These are phyloP conservation scores for Margaritispora aquatica DNA, from an alignment of 495 filamentous ascomycete genomes.

Conservation along the genomic window DNA sequence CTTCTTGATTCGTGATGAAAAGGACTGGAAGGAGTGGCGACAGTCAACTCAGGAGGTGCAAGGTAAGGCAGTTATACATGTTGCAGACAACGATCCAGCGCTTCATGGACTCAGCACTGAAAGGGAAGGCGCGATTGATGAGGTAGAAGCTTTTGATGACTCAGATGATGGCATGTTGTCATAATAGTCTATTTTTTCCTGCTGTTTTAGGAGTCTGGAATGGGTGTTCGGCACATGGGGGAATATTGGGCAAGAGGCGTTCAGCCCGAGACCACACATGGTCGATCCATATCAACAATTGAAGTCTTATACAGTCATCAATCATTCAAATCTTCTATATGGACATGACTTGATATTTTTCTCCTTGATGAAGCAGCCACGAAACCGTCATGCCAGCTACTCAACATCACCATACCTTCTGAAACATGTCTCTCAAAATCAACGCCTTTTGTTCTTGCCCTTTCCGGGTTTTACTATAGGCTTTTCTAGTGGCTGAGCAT, in stretches of 20 bases:
- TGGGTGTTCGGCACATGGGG: not conserved
- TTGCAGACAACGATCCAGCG: conserved; percentile 59
- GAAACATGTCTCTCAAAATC: not conserved
- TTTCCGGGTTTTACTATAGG: conserved; percentile 2
- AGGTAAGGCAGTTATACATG: conserved; percentile 80
- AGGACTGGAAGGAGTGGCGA: conserved; percentile 83
- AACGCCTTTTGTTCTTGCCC: conserved; percentile 14
- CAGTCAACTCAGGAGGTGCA: conserved; percentile 56
- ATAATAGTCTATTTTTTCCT: no score
- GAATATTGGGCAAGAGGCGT: not conserved
- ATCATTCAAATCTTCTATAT: not conserved
- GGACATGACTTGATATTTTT: no score
- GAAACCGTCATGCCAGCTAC: not conserved
- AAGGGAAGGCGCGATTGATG: conserved; percentile 71
- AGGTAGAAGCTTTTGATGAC: conserved; percentile 83
- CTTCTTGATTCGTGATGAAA: conserved; percentile 79
- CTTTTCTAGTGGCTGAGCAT: conserved; percentile 13
- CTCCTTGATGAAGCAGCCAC: no score
- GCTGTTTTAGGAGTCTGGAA: not conserved
- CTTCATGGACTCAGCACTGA: conserved; percentile 46
- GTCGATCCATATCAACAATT: not conserved
- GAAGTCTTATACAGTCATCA: not conserved
- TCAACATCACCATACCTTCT: not conserved
- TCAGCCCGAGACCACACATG: not conserved
- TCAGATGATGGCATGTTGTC: conserved; percentile 20